Conservation (phyloP, 495 filamentous ascomycete species). For the Lentithecium fluviatile region DNA sequence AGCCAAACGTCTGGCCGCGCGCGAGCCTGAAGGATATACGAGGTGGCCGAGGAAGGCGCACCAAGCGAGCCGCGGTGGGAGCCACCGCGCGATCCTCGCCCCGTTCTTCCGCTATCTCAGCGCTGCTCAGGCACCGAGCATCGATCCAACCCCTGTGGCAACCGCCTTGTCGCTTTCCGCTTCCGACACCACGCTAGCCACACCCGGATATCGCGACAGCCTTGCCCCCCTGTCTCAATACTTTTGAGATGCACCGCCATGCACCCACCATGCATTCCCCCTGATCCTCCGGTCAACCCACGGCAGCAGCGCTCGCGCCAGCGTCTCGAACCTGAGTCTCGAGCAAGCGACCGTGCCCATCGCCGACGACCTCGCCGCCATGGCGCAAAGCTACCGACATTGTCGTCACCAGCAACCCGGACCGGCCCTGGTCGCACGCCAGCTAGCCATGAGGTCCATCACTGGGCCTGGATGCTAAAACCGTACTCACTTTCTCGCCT, state of each 20-base stretch:
- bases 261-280: background rate
- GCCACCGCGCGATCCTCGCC: too few relatives aligned
- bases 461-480: background rate
- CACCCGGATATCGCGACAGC: background rate
- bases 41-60: too few relatives aligned
- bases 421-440: background rate
- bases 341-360: background rate
- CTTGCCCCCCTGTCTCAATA: background rate
- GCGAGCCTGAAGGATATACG: too few relatives aligned
- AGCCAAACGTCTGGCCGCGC: too few relatives aligned
- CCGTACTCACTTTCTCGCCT: background rate
- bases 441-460: background rate
- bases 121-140: constrained; percentile 1
- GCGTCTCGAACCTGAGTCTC: background rate
- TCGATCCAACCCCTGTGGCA: background rate
- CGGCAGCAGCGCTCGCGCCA: too few relatives aligned
- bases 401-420: background rate
- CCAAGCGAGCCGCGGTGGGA: too few relatives aligned
- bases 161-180: constrained; percentile 6
- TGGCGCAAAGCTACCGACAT: background rate
- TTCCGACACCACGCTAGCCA: constrained; percentile 13
- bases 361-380: background rate
- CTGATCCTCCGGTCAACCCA: too few relatives aligned
- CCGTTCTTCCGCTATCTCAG: constrained; percentile 4
- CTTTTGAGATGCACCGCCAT: background rate